phyloP scores from a whole-genome alignment of 2,329 filamentous ascomycete species.

The Diaporthe eres region DNA sequence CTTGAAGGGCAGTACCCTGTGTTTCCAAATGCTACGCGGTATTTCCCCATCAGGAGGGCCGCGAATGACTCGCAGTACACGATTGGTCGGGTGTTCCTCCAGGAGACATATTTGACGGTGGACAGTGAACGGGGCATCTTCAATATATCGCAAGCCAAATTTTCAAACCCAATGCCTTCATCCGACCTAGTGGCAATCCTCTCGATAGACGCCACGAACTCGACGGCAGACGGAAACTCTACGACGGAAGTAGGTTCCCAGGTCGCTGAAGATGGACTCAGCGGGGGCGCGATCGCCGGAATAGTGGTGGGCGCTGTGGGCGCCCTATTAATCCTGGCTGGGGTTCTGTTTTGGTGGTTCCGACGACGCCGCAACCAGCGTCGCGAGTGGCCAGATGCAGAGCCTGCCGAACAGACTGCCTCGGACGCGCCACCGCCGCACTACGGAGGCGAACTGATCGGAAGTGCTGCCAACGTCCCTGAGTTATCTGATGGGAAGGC shows the following conservation, averaged over 20 bases:
- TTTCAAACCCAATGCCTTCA: conserved; percentile 20
- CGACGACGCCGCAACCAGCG: conserved; percentile 4
- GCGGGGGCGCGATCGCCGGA: conserved; percentile 9
- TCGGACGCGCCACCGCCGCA: background rate
- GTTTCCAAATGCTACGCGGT: conserved; percentile 15
- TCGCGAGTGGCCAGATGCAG: conserved; percentile 24
- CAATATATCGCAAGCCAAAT: conserved; percentile 22
- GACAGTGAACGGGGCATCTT: conserved; percentile 24
- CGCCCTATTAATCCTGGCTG: background rate
- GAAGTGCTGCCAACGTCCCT: background rate
- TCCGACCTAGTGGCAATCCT: conserved; percentile 1
- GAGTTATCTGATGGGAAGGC: conserved; percentile 22
- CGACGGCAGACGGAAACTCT: background rate
- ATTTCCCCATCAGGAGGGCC: conserved; percentile 20
- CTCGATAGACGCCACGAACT: background rate
- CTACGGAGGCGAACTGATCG: conserved; percentile 7
- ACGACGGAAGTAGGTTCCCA: background rate
- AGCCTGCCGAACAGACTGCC: background rate
- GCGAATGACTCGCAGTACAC: conserved; percentile 23
- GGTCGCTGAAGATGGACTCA: background rate
- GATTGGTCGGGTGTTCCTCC: conserved; percentile 24
- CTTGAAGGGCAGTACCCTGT: conserved; percentile 20
- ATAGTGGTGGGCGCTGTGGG: conserved; percentile 2
- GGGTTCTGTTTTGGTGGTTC: conserved; percentile 10
- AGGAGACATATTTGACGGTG: conserved; percentile 23